Conservation (phyloP, 352 stramenopile genomes). For the Phytophthora multivora region DNA sequence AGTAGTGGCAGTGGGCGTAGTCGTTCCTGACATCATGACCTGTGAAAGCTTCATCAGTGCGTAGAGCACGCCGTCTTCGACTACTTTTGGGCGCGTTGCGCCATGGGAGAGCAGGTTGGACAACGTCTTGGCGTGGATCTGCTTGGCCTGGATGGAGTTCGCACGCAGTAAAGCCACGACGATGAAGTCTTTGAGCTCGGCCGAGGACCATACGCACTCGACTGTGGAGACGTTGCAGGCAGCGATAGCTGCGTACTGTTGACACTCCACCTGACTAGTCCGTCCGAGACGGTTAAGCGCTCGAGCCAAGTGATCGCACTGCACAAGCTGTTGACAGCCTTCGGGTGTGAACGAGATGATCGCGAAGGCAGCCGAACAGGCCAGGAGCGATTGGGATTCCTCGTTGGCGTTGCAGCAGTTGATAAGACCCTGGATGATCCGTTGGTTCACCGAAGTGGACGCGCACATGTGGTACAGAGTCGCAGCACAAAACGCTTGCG, state of each 20-base stretch:
- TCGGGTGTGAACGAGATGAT: slow-evolving; percentile 78
- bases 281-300: slow-evolving; percentile 75
- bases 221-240: slow-evolving; percentile 78
- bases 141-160: slow-evolving; percentile 81
- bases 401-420: slow-evolving; percentile 75
- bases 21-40: slow-evolving; percentile 40
- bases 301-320: slow-evolving; percentile 51
- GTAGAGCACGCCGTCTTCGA: slow-evolving; percentile 81
- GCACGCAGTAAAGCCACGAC: slow-evolving; percentile 76
- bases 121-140: slow-evolving; percentile 83
- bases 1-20: neutral
- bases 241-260: slow-evolving; percentile 80
- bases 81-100: slow-evolving; percentile 52
- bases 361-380: slow-evolving; percentile 76
- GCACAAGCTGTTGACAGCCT: slow-evolving; percentile 59
- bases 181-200: slow-evolving; percentile 85
- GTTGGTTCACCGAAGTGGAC: slow-evolving; percentile 46
- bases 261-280: slow-evolving; percentile 75
- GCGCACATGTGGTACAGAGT: slow-evolving; percentile 81
- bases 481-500: slow-evolving; percentile 73
- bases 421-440: slow-evolving; percentile 68
- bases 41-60: slow-evolving; percentile 83
- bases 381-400: slow-evolving; percentile 67
- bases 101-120: slow-evolving; percentile 77
- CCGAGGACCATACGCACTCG: slow-evolving; percentile 71